Evolutionary conservation across 2,329 filamentous ascomycete species (phyloP), one percentile per base, ranked within the genome.

Genomic region (Ascosphaera apis): DNA sequence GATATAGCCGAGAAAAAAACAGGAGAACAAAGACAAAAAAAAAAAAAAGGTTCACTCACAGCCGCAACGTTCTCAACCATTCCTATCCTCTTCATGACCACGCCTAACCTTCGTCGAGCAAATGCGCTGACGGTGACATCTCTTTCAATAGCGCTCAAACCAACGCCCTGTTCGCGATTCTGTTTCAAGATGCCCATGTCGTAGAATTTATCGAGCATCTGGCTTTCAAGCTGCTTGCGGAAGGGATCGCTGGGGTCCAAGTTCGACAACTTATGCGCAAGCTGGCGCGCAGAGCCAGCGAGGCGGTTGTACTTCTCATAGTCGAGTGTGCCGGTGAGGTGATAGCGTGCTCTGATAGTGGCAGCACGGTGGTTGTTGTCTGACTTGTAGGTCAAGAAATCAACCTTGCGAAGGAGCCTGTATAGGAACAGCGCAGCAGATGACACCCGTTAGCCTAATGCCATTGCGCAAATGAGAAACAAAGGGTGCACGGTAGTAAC

Each of bases 11-110:
- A 37, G 2, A 33, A 34, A 12, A 18, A 34, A 23, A 33, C 31
- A 37, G 34, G 32, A 33, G 17, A 35, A 28, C 39, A 42, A 23
- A 35, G 36, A 39, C 39, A 40, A 35, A 34, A 19, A 18, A 3
- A 33, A 34, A 12, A 18, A 34, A 23, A 33, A 32, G 21, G 4
- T 18, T 32, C 37, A 52, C 55, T 37, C 28, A 78, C 79, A 23
- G 81, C 77, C 52, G 79, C 76, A 28, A 95, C 74, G 36, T 74
- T 86, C 62, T 92, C 81, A 27, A 84, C 79, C 88, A 98, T 95
- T 44, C 78, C 67, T 48, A 88, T 62, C 40, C 84, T 65, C 8
- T 80, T 86, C 82, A 93, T 91, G 33, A 98, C 69, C 11, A 98
- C 81, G 0, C 80, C 81, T 43, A 98, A 60, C 33, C 88, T 62